Percentiles rank a stretch among this genome's conserved stretches.
Conservation (phyloP, 2,329 filamentous ascomycete genomes). For the Byssothecium circinans region DNA sequence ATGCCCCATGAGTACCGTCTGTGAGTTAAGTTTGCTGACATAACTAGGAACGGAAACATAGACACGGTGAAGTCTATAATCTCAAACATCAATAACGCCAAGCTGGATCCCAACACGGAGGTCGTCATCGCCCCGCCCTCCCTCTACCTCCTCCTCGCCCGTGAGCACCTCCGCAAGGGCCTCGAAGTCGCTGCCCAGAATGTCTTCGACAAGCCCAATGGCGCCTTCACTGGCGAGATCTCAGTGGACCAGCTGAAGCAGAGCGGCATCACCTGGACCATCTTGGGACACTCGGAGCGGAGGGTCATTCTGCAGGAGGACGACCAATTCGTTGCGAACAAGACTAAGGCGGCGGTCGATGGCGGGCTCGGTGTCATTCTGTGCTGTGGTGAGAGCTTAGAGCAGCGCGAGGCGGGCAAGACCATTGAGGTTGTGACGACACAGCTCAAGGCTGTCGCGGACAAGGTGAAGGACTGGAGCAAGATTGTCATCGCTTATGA, state of each 20-base stretch:
- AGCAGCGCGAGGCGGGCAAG: slow-evolving; percentile 83
- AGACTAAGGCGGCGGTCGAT: slow-evolving; percentile 91
- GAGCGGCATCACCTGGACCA: slow-evolving; percentile 82
- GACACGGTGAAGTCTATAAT: slow-evolving; percentile 91
- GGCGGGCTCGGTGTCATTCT: slow-evolving; percentile 89
- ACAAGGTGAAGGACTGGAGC: slow-evolving; percentile 81
- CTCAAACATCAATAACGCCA: slow-evolving; percentile 81
- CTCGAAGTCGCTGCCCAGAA: slow-evolving; percentile 94
- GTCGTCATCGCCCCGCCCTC: slow-evolving; percentile 90
- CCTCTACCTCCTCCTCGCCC: slow-evolving; percentile 86
- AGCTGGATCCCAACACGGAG: slow-evolving; percentile 79
- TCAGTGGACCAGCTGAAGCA: slow-evolving; percentile 89
- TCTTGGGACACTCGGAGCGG: slow-evolving; percentile 94
- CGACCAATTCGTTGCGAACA: slow-evolving; percentile 80
- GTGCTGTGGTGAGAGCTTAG: slow-evolving; percentile 94
- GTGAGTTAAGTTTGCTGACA: too few relatives aligned
- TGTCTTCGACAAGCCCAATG: slow-evolving; percentile 95
- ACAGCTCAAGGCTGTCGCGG: slow-evolving; percentile 81
- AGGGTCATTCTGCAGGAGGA: slow-evolving; percentile 85
- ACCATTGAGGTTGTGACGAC: slow-evolving; percentile 83
- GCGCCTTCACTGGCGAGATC: slow-evolving; percentile 97
- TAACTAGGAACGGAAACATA: slow-evolving; percentile 91
- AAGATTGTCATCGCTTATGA: slow-evolving; percentile 98
- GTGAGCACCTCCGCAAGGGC: slow-evolving; percentile 72
- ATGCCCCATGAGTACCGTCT: too few relatives aligned